A percentile compares a stretch with the other conserved stretches of the same genome.
Conservation (phyloP, 208 protist genomes). For the Leishmania amazonensis region DNA sequence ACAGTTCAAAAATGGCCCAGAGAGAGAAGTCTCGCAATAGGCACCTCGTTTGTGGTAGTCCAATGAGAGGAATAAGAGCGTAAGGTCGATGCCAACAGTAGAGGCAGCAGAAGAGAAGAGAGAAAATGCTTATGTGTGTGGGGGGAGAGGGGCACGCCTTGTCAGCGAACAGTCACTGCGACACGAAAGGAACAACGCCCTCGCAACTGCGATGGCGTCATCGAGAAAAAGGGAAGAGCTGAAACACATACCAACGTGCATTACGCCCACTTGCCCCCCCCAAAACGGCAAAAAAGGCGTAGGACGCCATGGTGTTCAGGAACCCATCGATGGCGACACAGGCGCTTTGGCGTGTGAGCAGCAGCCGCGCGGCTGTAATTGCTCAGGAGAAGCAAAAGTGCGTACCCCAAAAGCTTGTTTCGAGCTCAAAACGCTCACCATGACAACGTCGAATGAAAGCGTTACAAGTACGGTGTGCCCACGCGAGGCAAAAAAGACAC, state of each 20-base stretch:
- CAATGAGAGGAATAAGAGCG: neutral
- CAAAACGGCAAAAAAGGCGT: neutral
- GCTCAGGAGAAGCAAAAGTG: neutral
- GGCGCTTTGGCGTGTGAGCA: neutral
- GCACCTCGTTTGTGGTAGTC: neutral
- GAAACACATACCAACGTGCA: neutral
- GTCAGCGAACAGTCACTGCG: neutral
- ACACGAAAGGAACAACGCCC: neutral
- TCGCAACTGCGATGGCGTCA: neutral
- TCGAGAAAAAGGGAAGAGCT: neutral
- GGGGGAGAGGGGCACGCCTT: neutral
- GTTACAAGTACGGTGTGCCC: neutral
- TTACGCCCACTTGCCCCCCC: neutral
- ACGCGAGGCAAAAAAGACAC: neutral
- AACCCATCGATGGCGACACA: too few relatives aligned
- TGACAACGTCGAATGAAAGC: neutral
- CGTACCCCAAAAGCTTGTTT: neutral
- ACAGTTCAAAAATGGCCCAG: neutral
- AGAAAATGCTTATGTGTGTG: neutral
- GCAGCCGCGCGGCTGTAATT: neutral
- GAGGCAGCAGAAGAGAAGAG: neutral
- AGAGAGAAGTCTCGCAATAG: neutral
- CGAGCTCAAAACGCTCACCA: neutral
- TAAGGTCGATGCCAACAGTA: neutral
- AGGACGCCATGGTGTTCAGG: too few relatives aligned